These are phyloP conservation scores for Coemansia sp. DNA, from an alignment of 192 early-diverging fungal genomes.

Conservation along the genomic window DNA sequence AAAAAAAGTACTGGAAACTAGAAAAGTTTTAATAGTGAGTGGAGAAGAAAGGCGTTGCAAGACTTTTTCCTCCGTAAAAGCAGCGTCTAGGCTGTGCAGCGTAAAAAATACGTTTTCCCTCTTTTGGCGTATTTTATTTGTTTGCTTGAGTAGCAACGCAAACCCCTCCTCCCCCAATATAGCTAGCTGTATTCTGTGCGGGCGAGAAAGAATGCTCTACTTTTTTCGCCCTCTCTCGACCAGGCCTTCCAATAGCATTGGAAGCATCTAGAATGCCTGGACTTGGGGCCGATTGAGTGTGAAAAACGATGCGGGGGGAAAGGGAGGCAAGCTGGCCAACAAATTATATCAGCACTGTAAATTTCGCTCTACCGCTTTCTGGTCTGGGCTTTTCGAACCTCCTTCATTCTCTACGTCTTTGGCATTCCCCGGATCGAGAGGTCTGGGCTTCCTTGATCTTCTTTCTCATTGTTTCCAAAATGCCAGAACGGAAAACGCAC, in stretches of 20 bases:
- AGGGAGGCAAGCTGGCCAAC: not conserved
- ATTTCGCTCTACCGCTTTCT: not conserved
- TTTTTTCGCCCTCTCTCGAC: not conserved
- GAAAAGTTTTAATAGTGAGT: not conserved
- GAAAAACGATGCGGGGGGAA: not conserved
- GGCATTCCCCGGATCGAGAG: not conserved
- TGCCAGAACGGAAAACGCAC: not conserved
- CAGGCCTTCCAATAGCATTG: not conserved
- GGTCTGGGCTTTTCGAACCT: not conserved
- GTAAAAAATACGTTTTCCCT: not conserved
- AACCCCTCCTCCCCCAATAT: not conserved
- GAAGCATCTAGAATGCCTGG: not conserved
- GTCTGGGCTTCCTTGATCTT: not conserved
- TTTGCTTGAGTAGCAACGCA: slow-evolving; percentile 3
- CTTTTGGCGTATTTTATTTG: slow-evolving; percentile 4
- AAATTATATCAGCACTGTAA: not conserved
- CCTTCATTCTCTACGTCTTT: not conserved
- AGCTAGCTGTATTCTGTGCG: not conserved
- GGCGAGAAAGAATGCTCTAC: slow-evolving; percentile 1
- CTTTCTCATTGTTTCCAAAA: not conserved
- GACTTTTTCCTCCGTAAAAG: not conserved
- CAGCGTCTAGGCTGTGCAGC: no score
- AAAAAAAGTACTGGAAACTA: not conserved
- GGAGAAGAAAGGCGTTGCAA: not conserved
- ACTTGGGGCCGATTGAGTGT: slow-evolving; percentile 7